Conservation (phyloP, 805 yeast genomes). For the Candida pini region DNA sequence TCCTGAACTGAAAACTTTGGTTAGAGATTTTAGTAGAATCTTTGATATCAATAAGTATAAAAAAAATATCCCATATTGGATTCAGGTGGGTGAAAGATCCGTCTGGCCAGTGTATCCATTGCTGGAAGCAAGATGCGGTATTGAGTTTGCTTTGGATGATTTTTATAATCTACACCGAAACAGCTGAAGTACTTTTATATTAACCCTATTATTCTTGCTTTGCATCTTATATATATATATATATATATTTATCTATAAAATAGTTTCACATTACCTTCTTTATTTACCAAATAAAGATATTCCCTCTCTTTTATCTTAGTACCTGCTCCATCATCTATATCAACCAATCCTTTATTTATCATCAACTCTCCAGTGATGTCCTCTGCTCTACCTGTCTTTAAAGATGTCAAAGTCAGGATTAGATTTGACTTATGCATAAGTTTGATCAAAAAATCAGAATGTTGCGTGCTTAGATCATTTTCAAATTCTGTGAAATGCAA, state of each 20-base stretch:
- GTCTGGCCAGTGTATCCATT: constrained; percentile 90
- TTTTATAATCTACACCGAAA: constrained; percentile 39
- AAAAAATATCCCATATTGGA: constrained; percentile 84
- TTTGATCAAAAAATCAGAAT: constrained; percentile 42
- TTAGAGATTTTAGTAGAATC: constrained; percentile 67
- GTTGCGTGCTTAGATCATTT: constrained; percentile 26
- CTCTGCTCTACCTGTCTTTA: constrained; percentile 74
- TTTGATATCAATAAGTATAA: constrained; percentile 67
- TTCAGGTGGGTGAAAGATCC: constrained; percentile 82
- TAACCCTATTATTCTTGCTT: not conserved
- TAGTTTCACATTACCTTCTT: constrained; percentile 44
- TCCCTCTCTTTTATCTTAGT: constrained; percentile 48
- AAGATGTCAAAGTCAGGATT: constrained; percentile 55
- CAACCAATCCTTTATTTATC: constrained; percentile 50
- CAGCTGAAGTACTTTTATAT: constrained; percentile 4
- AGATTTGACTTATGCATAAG: constrained; percentile 46
- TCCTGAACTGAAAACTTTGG: constrained; percentile 71
- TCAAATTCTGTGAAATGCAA: constrained; percentile 13
- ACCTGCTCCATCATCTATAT: constrained; percentile 5
- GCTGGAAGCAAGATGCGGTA: constrained; percentile 80
- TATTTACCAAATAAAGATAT: constrained; percentile 52
- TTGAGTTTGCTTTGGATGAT: constrained; percentile 84
- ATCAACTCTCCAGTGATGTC: constrained; percentile 74
- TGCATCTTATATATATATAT: not conserved
- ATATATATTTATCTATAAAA: constrained; percentile 33